Base-by-base conservation (phyloP, 352 stramenopile genomes). In the Peronospora farinosa region DNA sequence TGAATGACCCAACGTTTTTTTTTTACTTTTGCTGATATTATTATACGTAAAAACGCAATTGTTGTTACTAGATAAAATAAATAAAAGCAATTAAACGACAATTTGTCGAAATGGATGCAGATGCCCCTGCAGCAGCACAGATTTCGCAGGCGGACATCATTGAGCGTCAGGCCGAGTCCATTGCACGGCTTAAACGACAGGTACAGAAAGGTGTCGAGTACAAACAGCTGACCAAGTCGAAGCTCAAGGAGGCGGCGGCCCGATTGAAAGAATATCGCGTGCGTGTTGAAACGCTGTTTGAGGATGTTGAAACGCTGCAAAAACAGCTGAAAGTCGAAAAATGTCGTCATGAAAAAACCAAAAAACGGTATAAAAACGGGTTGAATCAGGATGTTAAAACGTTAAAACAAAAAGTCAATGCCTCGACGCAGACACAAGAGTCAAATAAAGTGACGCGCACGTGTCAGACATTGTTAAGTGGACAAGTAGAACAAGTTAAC, bases 91-190 rank as follows among this genome's bases (percentile, higher is more conserved):
- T n/a, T 0, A 47, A 37, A 42, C 17, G 6, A 27, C 23, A 27
- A 27, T 27, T 31, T 17, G 41, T 16, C 3, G 11, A 12, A 28
- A 61, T 64, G 56, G 51, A 65, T 28, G 33, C 45, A 44, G 52
- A n/a, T n/a, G 48, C 37, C 5, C 54, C 57, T 0, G 63, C 48
- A 19, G 65, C 67, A 21, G 63, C 55, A 21, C 65, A 79, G 58
- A 65, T 84, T 49, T 85, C 76, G 31, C 76, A 88, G 47, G 60
- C 73, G 36, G 60, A 86, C 49, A 88, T 88, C 51, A 88, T 88
- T 56, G 68, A 84, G 57, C 55, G 63, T 5, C 77, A 88, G 51
- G 74, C 74, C 19, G 54, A 79, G 47, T 66, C 51, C 17, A 83
- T 88, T 41, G 70, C 68, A 21, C 59, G 57, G 43, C 67, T 88